These are phyloP conservation scores for Isabelozyma pseudorhagii DNA, from an alignment of 805 yeast genomes.

Conservation along the genomic window DNA sequence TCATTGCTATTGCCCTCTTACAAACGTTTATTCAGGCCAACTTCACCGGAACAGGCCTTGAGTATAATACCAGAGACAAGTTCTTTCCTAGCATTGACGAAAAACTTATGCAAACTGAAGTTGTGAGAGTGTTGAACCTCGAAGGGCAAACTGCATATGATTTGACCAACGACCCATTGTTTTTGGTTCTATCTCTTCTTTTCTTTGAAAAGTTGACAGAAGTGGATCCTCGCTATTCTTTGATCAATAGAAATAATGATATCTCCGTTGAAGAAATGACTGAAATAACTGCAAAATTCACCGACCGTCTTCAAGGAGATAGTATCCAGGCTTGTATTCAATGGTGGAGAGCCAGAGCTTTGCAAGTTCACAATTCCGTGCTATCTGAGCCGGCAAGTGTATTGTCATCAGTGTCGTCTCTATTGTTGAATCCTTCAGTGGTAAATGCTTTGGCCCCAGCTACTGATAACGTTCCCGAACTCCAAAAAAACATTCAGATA, in stretches of 20 bases:
- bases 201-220: conserved; percentile 43
- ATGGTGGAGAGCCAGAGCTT: conserved; percentile 78
- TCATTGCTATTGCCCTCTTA: conserved; percentile 57
- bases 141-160: conserved; percentile 75
- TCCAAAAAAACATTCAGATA: conserved; percentile 38
- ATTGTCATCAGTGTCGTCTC: conserved; percentile 40
- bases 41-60: conserved; percentile 76
- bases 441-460: conserved; percentile 27
- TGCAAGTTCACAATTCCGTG: conserved; percentile 63
- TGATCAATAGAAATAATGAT: conserved; percentile 27
- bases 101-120: conserved; percentile 19
- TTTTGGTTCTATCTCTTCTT: conserved; percentile 25
- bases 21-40: conserved; percentile 74
- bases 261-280: conserved; percentile 23
- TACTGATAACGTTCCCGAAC: conserved; percentile 24
- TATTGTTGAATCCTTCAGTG: conserved; percentile 32
- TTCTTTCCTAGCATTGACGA: conserved; percentile 23
- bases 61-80: conserved; percentile 29
- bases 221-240: conserved; percentile 32
- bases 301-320: conserved; percentile 12
- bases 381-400: conserved; percentile 59
- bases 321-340: conserved; percentile 45
- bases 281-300: conserved; percentile 5
- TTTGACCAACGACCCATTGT: conserved; percentile 35
- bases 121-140: conserved; percentile 42